Base-by-base conservation (phyloP, 1,284 basidiomycete genomes). In the Wallemia hederae region DNA sequence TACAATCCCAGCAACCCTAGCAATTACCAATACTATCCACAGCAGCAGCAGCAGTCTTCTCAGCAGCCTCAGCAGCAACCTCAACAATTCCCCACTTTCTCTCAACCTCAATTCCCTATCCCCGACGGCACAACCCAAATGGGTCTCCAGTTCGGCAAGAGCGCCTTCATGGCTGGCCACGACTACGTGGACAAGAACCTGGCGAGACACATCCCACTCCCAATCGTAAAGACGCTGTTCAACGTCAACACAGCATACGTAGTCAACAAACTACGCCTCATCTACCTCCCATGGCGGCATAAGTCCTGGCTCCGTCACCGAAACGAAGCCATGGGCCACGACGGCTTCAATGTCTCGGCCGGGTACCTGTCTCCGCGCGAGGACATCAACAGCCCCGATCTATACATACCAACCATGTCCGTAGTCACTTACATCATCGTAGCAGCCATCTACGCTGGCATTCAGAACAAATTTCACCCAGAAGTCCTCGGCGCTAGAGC, bases 351-450 rank as follows among this genome's bases (percentile, higher is more conserved):
- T 79, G 27, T 81, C 79, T 1, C 79, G 81, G 65, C 76, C 78
- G 74, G 74, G 3, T 97, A 82, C 78, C 79, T 84, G 61, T 75
- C 87, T 1, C 94, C 92, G 0, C 73, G 92, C 61, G 90, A 97
- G 58, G 92, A 98, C 69, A 79, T 97, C 65, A 98, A 98, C 69
- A 84, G 82, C 60, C 92, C 94, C 0, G 92, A 98, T 72, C 74
- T 97, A 25, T 98, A 98, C 71, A 97, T 98, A 64, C 92, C 94
- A 91, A 87, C 82, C 22, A 98, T 98, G 92, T 85, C 90, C 0
- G 77, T 98, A 27, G 87, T 94, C 24, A 97, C 94, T 0, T 98
- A 97, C 69, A 83, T 96, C 65, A 81, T 98, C 25, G 75, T 94
- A 2, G 80, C 80, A 17, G 87, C 87, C 0, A 75, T 96, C 24